Conservation (phyloP, 345 rosid species). For the Luvunga scandens region DNA sequence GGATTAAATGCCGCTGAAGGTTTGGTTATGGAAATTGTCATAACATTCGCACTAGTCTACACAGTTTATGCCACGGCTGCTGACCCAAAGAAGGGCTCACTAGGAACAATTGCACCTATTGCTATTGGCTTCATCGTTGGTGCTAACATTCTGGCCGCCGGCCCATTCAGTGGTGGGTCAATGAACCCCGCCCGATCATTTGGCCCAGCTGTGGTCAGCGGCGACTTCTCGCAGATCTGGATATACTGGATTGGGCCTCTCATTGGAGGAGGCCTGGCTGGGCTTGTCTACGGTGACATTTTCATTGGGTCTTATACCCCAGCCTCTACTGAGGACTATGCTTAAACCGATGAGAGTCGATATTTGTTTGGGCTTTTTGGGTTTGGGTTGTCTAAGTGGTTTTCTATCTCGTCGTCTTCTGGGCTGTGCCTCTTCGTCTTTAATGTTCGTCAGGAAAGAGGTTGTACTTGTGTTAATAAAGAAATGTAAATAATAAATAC, state of each 20-base stretch:
- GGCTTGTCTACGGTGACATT: constrained; percentile 69
- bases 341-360: neutral
- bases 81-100: constrained; percentile 76
- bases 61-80: constrained; percentile 87
- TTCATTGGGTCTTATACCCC: constrained; percentile 61
- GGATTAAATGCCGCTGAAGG: constrained; percentile 60
- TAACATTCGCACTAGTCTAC: constrained; percentile 78
- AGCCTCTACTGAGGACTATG: constrained; percentile 38
- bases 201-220: constrained; percentile 84
- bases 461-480: constrained; percentile 17
- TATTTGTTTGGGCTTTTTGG: neutral
- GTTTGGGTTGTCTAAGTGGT: neutral
- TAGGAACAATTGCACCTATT: constrained; percentile 74
- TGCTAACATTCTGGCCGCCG: constrained; percentile 90
- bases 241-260: constrained; percentile 87
- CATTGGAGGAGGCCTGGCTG: constrained; percentile 79
- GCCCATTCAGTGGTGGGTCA: constrained; percentile 90
- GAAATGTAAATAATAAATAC: constrained; percentile 18
- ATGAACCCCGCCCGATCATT: constrained; percentile 94
- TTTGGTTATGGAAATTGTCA: constrained; percentile 69
- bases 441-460: neutral
- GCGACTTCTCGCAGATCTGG: constrained; percentile 66
- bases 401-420: neutral
- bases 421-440: constrained; percentile 8
- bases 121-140: constrained; percentile 92